Conservation (phyloP, 768 basidiomycete species). For the Agaricus subrufescens region DNA sequence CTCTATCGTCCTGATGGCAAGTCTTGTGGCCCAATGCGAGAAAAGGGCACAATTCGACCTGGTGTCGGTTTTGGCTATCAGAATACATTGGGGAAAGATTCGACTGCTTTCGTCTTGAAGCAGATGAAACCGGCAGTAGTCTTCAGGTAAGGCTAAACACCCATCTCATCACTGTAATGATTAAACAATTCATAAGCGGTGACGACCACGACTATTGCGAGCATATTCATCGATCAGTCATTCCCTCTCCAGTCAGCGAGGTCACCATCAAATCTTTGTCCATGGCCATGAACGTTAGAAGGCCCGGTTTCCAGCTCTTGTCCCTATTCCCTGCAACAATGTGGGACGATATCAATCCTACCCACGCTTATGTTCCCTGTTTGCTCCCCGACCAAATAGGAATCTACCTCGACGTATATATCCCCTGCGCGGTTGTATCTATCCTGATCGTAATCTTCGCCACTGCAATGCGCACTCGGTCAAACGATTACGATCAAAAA, state of each 20-base stretch:
- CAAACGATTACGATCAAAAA: constrained; percentile 18
- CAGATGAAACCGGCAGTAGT: constrained; percentile 61
- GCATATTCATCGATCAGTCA: constrained; percentile 41
- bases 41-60: constrained; percentile 66
- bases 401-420: constrained; percentile 71
- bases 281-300: constrained; percentile 81
- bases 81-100: constrained; percentile 70
- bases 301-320: constrained; percentile 87
- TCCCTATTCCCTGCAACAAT: constrained; percentile 45
- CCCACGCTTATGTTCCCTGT: constrained; percentile 60
- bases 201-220: constrained; percentile 98
- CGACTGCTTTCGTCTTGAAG: constrained; percentile 62
- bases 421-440: constrained; percentile 62
- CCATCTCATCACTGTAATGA: constrained; percentile 3
- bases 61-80: constrained; percentile 81
- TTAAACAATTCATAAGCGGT: constrained; percentile 44
- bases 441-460: constrained; percentile 34
- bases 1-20: constrained; percentile 66
- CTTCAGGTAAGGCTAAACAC: constrained; percentile 53
- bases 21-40: constrained; percentile 73
- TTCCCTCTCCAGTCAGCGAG: constrained; percentile 43
- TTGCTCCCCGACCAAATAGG: constrained; percentile 79
- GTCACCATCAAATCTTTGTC: constrained; percentile 88
- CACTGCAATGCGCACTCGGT: constrained; percentile 14
- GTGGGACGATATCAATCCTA: constrained; percentile 16